Evolutionary conservation across 352 stramenopile genomes (phyloP).

Genomic region (Phytophthora brassicae): DNA sequence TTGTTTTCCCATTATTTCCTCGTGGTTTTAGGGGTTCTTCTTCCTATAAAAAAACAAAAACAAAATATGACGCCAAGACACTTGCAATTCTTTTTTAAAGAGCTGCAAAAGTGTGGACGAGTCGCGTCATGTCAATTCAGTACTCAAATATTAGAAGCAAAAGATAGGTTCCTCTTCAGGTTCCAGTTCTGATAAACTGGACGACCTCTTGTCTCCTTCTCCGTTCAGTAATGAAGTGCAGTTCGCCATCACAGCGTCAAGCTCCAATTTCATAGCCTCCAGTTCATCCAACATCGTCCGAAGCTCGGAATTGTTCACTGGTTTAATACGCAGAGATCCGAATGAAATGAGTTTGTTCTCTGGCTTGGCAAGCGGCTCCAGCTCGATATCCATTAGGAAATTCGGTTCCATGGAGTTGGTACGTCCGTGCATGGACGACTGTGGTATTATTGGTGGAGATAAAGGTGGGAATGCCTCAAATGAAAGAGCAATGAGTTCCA

Average conservation of each 20-base stretch:
- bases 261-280: conserved; percentile 39
- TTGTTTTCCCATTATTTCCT: conserved; percentile 34
- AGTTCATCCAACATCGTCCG: conserved; percentile 44
- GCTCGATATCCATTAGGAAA: conserved; percentile 44
- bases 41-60: conserved; percentile 36
- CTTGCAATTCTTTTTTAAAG: not conserved
- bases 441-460: conserved; percentile 14
- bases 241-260: conserved; percentile 34
- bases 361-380: conserved; percentile 36
- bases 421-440: conserved; percentile 2
- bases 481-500: conserved; percentile 18
- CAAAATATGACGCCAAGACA: conserved; percentile 23
- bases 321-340: conserved; percentile 17
- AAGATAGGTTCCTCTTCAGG: conserved; percentile 34
- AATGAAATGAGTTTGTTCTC: conserved; percentile 25
- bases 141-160: conserved; percentile 38
- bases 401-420: conserved; percentile 28
- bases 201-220: conserved; percentile 19
- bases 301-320: conserved; percentile 34
- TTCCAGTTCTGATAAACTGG: conserved; percentile 11
- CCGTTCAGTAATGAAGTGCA: conserved; percentile 31
- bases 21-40: conserved; percentile 21
- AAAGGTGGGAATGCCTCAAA: conserved; percentile 25
- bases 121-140: conserved; percentile 15
- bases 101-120: conserved; percentile 3